Evolutionary conservation across 257 asterid species (phyloP), one percentile per base, ranked within the genome.

Genomic region (Fraxinus excelsior): DNA sequence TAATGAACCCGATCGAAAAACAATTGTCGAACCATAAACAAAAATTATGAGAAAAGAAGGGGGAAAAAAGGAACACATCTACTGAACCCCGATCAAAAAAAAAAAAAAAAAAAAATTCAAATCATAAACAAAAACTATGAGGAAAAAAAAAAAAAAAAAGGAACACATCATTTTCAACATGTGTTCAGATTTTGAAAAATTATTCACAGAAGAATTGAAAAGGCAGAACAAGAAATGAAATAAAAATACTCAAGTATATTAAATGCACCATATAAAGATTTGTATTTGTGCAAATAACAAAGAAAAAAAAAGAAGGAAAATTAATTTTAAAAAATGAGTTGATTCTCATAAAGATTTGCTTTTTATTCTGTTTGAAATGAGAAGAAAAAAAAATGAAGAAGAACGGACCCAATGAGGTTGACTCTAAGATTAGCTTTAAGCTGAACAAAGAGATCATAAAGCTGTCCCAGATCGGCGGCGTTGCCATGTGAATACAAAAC

Each of bases 401-500:
- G 35, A 71, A 58, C 87, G 78, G 78, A 94, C 98, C 98, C 98
- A 81, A 94, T 85, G 73, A 94, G 94, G 87, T 94, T 94, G 86
- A 94, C 97, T 82, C 97, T 87, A 71, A 94, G 97, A 90, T 94
- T 94, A 70, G 97, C 94, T 83, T 91, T 92, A 84, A 94, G 98
- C 87, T 94, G 98, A 29, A 92, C 85, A 88, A 94, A 94, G 82
- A 94, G 93, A 83, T 94, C 98, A 85, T 91, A 94, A 74, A 94
- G 97, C 83, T 94, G 98, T 72, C 98, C 98, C 81, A 94, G 94
- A 92, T 94, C 98, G 88, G 98, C 97, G 18, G 98, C 98, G 90
- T 94, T 94, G 60, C 98, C 98, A 83, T 94, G 98, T 44, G 97
- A 92, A 79, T 94, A 94, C 72, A 94, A 84, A 72, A 94, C 78